Conservation (phyloP, 345 rosid species). For the Acer negundo region DNA sequence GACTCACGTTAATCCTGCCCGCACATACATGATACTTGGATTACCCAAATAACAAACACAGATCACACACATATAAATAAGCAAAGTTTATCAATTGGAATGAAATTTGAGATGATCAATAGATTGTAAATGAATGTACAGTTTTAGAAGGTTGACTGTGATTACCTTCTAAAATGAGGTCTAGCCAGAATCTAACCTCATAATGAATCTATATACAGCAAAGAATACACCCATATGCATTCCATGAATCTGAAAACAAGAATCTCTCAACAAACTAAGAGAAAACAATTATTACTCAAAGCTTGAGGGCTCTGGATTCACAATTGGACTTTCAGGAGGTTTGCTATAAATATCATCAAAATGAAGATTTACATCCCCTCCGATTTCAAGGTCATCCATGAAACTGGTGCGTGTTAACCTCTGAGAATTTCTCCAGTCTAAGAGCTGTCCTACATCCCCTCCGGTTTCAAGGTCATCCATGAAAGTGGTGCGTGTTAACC, state of each 20-base stretch:
- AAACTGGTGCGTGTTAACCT: conserved; percentile 14
- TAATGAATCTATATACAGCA: conserved; percentile 48
- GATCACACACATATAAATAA: neutral
- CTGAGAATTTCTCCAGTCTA: conserved; percentile 30
- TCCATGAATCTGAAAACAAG: conserved; percentile 20
- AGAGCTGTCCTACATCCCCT: conserved; percentile 25
- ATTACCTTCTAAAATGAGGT: conserved; percentile 29
- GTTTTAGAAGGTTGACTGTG: conserved; percentile 23
- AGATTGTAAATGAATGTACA: conserved; percentile 30
- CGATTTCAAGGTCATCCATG: conserved; percentile 45
- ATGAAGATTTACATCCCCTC: conserved; percentile 60
- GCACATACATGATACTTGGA: too few species aligned
- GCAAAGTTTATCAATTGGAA: conserved; percentile 12
- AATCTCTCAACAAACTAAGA: neutral
- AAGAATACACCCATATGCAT: conserved; percentile 48
- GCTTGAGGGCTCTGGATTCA: conserved; percentile 28
- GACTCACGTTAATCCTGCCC: too few species aligned
- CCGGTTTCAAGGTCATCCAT: conserved; percentile 48
- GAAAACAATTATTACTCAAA: conserved; percentile 19
- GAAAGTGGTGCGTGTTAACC: conserved; percentile 20
- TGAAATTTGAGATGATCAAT: conserved; percentile 23
- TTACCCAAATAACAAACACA: too few species aligned
- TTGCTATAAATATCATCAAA: conserved; percentile 78
- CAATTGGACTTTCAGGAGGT: conserved; percentile 53
- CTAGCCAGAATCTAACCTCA: conserved; percentile 25